Base-by-base conservation (phyloP, 148 eudicot genomes). In the Vaccinium vitisidaea region DNA sequence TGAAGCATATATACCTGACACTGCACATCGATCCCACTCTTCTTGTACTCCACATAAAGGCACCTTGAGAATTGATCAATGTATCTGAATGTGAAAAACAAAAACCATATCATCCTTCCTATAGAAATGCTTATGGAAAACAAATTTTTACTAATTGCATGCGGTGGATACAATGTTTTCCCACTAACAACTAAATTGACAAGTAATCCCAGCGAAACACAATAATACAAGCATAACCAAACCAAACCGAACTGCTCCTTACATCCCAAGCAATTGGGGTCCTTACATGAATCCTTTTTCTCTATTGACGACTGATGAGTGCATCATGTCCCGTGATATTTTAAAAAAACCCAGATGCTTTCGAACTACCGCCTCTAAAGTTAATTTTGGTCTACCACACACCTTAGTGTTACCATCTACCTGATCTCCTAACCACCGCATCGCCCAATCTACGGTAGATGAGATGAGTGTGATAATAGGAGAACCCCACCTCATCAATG, bases 21-120 rank as follows among this genome's bases (percentile, higher is more conserved):
- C 86, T 93, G 96, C 75, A 94, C 90, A 79, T 94, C 95, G 30
- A 94, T 94, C 76, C 98, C 98, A 25, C 84, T 89, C 74, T 87
- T 90, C 89, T 91, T 88, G 88, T 93, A 94, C 88, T 93, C 98
- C 85, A 93, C 88, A 84, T 87, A 86, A 75, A 93, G 87, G 92
- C 91, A 89, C 88, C 91, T 89, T 27, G 98, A 94, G 79, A 94
- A 89, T 90, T 93, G 92, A 79, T 93, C 95, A 50, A 94, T 49
- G 85, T 93, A 93, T 56, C 96, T 94, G 91, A 43, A 80, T 81
- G 48, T 9, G 25, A 58, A 69, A 88, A 58, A 79, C 23, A 7
- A 48, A 39, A 86, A 39, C 75, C 30, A 74, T 75, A 49, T 67
- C 83, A 74, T 11, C 71, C 18, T 30, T 84, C 53, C 77, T 30